These are phyloP conservation scores for Xenoacremonium recifei DNA, from an alignment of 2,329 filamentous ascomycete genomes.

Conservation along the genomic window DNA sequence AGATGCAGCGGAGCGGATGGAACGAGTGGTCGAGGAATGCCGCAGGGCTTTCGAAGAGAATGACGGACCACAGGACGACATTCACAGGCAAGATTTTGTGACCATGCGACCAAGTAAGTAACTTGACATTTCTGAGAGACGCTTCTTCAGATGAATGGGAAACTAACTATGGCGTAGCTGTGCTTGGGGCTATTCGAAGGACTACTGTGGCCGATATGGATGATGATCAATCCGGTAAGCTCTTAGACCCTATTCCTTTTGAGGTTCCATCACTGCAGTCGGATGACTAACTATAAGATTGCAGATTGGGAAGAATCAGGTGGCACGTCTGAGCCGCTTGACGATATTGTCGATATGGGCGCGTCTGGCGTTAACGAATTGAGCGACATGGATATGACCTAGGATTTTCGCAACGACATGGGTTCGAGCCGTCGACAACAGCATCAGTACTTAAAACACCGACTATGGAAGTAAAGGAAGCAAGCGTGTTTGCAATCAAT, in stretches of 20 bases:
- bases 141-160: neutral
- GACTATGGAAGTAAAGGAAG: neutral
- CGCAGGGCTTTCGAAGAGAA: slow-evolving; percentile 36
- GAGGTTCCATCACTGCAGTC: too few species aligned
- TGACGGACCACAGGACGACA: slow-evolving; percentile 30
- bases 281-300: too few species aligned
- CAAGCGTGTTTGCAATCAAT: too few species aligned
- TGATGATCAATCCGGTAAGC: slow-evolving; percentile 60
- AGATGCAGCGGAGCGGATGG: slow-evolving; percentile 41
- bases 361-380: slow-evolving; percentile 42
- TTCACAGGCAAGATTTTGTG: slow-evolving; percentile 27
- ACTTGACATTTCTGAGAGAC: slow-evolving; percentile 6
- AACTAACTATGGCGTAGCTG: slow-evolving; percentile 27
- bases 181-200: slow-evolving; percentile 48
- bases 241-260: too few species aligned
- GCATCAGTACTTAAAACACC: neutral
- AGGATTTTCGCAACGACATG: slow-evolving; percentile 4
- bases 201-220: slow-evolving; percentile 58
- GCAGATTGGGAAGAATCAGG: slow-evolving; percentile 57
- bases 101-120: slow-evolving; percentile 27
- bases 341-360: slow-evolving; percentile 46
- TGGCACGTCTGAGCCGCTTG: slow-evolving; percentile 54
- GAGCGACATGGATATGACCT: slow-evolving; percentile 32
- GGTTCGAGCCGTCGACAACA: neutral
- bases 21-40: slow-evolving; percentile 43